Evolutionary conservation across 441 rosid genomes (phyloP).

Genomic region (Euphorbia schlechtendalii): DNA sequence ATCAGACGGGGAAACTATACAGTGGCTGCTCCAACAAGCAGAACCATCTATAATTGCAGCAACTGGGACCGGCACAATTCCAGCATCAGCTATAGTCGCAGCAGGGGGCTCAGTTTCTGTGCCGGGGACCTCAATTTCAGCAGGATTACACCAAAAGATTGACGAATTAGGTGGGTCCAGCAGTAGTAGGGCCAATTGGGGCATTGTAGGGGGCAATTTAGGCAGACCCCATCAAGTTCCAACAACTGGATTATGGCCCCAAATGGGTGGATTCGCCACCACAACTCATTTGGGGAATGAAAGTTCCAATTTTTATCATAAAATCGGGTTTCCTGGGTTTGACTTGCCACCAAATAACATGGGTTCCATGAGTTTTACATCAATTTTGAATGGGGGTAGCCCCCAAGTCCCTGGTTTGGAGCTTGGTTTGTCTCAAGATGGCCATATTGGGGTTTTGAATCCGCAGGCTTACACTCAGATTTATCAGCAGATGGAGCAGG

Average conservation of each 20-base stretch:
- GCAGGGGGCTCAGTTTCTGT: slow-evolving; percentile 55
- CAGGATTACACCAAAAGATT: slow-evolving; percentile 63
- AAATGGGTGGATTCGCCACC: slow-evolving; percentile 50
- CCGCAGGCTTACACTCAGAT: slow-evolving; percentile 69
- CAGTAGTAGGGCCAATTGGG: slow-evolving; percentile 62
- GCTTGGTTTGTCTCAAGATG: slow-evolving; percentile 88
- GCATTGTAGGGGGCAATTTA: slow-evolving; percentile 50
- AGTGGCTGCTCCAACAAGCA: slow-evolving; percentile 90
- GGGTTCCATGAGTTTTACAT: slow-evolving; percentile 73
- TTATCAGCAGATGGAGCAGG: slow-evolving; percentile 91
- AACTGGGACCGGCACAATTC: slow-evolving; percentile 87
- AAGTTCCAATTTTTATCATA: slow-evolving; percentile 44
- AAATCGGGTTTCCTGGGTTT: slow-evolving; percentile 68
- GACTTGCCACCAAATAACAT: slow-evolving; percentile 48
- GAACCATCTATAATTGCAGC: slow-evolving; percentile 90
- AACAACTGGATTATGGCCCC: slow-evolving; percentile 68
- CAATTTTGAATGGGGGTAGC: slow-evolving; percentile 48
- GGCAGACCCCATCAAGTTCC: slow-evolving; percentile 57
- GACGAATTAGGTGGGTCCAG: slow-evolving; percentile 61
- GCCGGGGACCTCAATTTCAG: slow-evolving; percentile 48
- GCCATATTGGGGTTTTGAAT: slow-evolving; percentile 74
- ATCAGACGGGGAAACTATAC: slow-evolving; percentile 94
- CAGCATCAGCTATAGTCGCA: slow-evolving; percentile 83
- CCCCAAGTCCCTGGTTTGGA: slow-evolving; percentile 88
- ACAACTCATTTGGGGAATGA: slow-evolving; percentile 48